These are phyloP conservation scores for Nakazawaea ernobii DNA, from an alignment of 805 yeast genomes.

Conservation along the genomic window DNA sequence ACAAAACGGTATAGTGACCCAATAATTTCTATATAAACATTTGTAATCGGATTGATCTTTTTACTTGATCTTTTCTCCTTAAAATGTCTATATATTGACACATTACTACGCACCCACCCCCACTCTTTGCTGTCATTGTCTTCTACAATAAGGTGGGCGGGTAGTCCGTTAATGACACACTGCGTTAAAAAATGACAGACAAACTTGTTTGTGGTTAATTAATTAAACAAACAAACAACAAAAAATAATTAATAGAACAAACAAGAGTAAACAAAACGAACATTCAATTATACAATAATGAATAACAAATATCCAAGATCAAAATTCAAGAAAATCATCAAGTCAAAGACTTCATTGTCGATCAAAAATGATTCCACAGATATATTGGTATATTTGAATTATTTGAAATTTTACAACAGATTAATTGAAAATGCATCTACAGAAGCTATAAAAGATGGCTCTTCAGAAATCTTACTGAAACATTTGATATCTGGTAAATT, in stretches of 20 bases:
- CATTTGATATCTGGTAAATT: constrained; percentile 34
- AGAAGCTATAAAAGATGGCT: constrained; percentile 32
- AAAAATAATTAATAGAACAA: neutral
- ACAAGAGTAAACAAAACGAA: neutral
- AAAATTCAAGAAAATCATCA: constrained; percentile 19
- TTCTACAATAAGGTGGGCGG: no score
- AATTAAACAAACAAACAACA: neutral
- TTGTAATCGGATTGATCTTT: no score
- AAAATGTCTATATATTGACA: no score
- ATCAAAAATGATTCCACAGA: constrained; percentile 35
- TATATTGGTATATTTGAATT: constrained; percentile 39
- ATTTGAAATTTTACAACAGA: constrained; percentile 38
- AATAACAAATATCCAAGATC: constrained; percentile 12
- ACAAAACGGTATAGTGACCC: no score
- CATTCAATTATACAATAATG: neutral
- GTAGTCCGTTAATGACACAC: no score
- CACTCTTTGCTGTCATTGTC: no score
- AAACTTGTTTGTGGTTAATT: no score
- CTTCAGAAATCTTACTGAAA: constrained; percentile 34
- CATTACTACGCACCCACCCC: no score
- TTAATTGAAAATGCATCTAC: constrained; percentile 34
- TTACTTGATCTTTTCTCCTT: no score
- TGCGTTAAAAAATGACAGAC: no score
- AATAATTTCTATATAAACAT: no score
- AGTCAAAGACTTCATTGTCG: constrained; percentile 16